These are phyloP conservation scores for Skeletonema tropicum DNA, from an alignment of 108 stramenopile species.

Conservation along the genomic window DNA sequence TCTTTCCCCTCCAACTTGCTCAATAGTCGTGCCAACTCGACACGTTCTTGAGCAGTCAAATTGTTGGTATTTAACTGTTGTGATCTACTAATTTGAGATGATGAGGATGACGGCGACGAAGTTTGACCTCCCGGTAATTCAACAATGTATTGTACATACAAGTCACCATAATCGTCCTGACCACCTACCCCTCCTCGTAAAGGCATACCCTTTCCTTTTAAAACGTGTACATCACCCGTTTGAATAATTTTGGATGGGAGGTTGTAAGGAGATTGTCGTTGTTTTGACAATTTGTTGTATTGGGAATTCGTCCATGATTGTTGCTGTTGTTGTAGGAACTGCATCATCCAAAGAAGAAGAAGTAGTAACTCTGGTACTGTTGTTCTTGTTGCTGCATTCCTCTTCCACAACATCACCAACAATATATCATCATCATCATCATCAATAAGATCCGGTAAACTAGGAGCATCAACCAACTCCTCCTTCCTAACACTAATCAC, in stretches of 20 bases:
- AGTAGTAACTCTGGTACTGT: neutral
- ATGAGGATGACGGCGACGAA: neutral
- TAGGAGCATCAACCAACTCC: slow-evolving; percentile 6
- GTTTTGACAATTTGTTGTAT: slow-evolving; percentile 5
- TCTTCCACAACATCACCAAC: neutral
- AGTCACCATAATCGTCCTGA: slow-evolving; percentile 64
- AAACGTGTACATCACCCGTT: slow-evolving; percentile 81
- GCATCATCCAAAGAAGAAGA: slow-evolving; percentile 16
- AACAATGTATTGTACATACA: slow-evolving; percentile 84
- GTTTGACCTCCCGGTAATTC: slow-evolving; percentile 51
- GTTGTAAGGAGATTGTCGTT: slow-evolving; percentile 2
- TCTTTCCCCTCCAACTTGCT: slow-evolving; percentile 63
- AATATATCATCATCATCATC: slow-evolving; percentile 12
- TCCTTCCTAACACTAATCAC: slow-evolving; percentile 29
- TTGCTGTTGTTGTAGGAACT: neutral
- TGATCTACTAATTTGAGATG: neutral
- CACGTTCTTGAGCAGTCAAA: slow-evolving; percentile 54
- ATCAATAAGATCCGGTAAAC: neutral
- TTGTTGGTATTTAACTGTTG: slow-evolving; percentile 12
- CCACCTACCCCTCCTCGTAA: slow-evolving; percentile 18
- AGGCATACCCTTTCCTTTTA: slow-evolving; percentile 87
- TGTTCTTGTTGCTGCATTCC: slow-evolving; percentile 4
- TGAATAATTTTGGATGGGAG: slow-evolving; percentile 46
- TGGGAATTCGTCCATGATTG: neutral
- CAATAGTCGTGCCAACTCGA: slow-evolving; percentile 53